Conservation (phyloP, 768 basidiomycete genomes). For the Cystobasidium ongulense region DNA sequence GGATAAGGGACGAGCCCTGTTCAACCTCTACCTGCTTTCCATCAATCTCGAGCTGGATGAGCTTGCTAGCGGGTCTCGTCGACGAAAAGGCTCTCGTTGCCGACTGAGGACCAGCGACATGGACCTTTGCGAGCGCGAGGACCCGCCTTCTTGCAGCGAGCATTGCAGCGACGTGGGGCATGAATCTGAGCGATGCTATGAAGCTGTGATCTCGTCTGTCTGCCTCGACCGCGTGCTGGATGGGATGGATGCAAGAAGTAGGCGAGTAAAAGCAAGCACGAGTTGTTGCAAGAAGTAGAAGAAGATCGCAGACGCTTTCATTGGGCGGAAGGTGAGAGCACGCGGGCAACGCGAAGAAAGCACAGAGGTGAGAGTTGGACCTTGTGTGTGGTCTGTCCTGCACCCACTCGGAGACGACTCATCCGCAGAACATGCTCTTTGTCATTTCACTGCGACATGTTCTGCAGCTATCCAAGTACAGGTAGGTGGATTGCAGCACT, state of each 20-base stretch:
- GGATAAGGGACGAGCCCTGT: constrained; percentile 55
- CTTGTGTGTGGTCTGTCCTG: no score
- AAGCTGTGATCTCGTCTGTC: background rate
- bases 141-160: background rate
- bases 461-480: no score
- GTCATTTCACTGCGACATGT: no score
- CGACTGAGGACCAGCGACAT: background rate
- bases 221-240: background rate
- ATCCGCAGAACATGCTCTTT: no score
- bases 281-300: background rate
- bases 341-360: no score
- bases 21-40: constrained; percentile 96
- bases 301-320: background rate
- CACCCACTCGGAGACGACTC: no score
- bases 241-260: background rate
- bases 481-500: no score
- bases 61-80: background rate
- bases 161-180: background rate
- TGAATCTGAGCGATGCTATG: background rate
- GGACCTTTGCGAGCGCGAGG: background rate
- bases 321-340: no score
- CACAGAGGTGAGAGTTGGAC: no score
- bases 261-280: background rate
- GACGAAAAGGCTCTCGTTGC: background rate
- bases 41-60: constrained; percentile 51